Conservation (phyloP, 257 asterid genomes). For the Solanum ossicruentum region DNA sequence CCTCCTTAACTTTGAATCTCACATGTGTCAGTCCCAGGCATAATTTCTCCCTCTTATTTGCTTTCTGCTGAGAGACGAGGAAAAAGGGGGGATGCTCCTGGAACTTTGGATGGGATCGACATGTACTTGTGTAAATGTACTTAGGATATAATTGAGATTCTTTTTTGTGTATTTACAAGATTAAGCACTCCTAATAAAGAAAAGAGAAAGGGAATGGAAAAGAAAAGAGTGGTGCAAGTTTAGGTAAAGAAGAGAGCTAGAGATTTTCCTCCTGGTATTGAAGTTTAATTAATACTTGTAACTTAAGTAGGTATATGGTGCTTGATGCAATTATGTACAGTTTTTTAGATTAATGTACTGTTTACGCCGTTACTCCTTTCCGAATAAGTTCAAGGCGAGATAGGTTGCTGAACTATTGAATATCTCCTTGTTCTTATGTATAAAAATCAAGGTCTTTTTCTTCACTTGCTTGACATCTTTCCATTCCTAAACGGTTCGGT, state of each 20-base stretch:
- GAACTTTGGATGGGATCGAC: not conserved
- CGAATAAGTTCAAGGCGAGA: not conserved
- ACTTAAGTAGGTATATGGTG: not conserved
- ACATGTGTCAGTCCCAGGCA: not conserved
- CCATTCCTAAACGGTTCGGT: not conserved
- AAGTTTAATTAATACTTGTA: not conserved
- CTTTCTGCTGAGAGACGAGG: not conserved
- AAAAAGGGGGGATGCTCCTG: not conserved
- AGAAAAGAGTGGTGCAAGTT: not conserved
- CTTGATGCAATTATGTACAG: not conserved
- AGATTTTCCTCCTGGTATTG: not conserved
- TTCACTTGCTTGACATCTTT: not conserved
- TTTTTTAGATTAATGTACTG: not conserved
- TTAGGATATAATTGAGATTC: not conserved
- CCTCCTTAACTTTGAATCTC: not conserved
- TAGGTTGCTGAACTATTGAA: not conserved
- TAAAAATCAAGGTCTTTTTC: not conserved
- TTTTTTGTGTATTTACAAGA: not conserved
- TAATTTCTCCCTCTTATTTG: not conserved
- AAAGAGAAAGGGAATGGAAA: not conserved
- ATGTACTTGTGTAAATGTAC: not conserved
- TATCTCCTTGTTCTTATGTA: not conserved
- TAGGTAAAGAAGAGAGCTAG: not conserved
- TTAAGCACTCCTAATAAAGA: not conserved
- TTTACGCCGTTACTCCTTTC: not conserved